Evolutionary conservation across 495 filamentous ascomycete species (phyloP), one percentile per base, ranked within the genome.

Genomic region (Hypoxylon trugodes): DNA sequence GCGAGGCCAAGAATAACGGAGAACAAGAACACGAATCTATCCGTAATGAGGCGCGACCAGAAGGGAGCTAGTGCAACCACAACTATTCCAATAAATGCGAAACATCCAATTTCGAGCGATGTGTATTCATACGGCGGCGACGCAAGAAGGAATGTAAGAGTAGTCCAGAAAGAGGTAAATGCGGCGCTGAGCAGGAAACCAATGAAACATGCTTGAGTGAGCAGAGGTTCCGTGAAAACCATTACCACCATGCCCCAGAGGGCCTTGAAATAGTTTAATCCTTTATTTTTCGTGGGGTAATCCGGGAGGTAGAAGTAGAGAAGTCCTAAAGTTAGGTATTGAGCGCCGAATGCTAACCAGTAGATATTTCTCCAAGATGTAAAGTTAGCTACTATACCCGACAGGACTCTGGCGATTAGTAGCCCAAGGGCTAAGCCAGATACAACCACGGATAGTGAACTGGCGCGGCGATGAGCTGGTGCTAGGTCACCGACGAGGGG

Each of bases 401-500:
- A 89, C 19, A 93, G 80, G 4, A 92, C 77, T 10, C 90, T 83
- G 6, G 90, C 90, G 33, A 91, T 77, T 19, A 92, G 81, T 46
- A 92, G 80, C 6, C 90, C 89, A 8, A 91, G 78, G 32, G 90
- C 78, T 6, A 92, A 73, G 4, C 89, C 90, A 1, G 87, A 89
- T 26, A 87, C 83, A 3, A 91, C 89, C 63, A 92, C 83, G 9
- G 87, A 87, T 1, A 80, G 53, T 84, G 87, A 86, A 9, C 84
- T 82, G 15, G 88, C 89, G 2, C 89, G 85, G 33, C 83, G 82
- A 32, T 84, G 69, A 12, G 86, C 79, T 0, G 90, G 90, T 2
- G 87, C 88, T 25, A 92, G 83, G 61, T 91, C 88, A 30, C 89
- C 90, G 12, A 92, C 89, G 0, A 93, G 79, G 0, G 90, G 90